Base-by-base conservation (phyloP, 495 filamentous ascomycete species). In the Penicillium canescens region DNA sequence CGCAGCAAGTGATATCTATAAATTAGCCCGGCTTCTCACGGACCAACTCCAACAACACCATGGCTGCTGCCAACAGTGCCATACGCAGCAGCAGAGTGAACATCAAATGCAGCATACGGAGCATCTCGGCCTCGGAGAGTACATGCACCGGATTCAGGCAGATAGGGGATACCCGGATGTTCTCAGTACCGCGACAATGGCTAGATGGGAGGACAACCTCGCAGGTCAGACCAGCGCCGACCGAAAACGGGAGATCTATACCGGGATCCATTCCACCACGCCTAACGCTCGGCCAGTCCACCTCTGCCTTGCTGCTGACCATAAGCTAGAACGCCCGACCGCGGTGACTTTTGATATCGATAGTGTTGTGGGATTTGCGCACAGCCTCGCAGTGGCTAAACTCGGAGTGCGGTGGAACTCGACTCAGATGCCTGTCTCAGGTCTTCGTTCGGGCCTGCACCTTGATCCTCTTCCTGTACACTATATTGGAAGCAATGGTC, bases 391-490 rank as follows among this genome's bases (percentile, higher is more conserved):
- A 37, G 35, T 37, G 35, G 35, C 35, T 6, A 37, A 37, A 37
- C 35, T 37, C n/a, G 14, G 35, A 37, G 35, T 37, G 35, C 38
- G 37, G 37, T 42, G n/a, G 37, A 41, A 51, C 42, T 51, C 28
- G 18, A 50, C 23, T 13, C 23, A 50, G 47, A 50, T 50, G 31
- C 14, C 37, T 6, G 47, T 50, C 14, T 50, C 47, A 33, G 35
- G 41, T 33, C 37, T 50, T 38, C 37, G 40, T 36, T 50, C 47
- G 4, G n/a, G 36, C 18, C 47, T 50, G 3, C 14, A 50, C 14
- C 31, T 50, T 3, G 10, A 50, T 41, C 47, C 35, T 2, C 2
- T 50, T n/a, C 24, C 37, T 14, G 12, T 49, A 10, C 34, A 49
- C 3, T 50, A 41, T 41, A 50, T 26, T 24, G 8, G 36, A 12